phyloP scores from a whole-genome alignment of 1,284 basidiomycete species.

The Cerioporus squamosus region DNA sequence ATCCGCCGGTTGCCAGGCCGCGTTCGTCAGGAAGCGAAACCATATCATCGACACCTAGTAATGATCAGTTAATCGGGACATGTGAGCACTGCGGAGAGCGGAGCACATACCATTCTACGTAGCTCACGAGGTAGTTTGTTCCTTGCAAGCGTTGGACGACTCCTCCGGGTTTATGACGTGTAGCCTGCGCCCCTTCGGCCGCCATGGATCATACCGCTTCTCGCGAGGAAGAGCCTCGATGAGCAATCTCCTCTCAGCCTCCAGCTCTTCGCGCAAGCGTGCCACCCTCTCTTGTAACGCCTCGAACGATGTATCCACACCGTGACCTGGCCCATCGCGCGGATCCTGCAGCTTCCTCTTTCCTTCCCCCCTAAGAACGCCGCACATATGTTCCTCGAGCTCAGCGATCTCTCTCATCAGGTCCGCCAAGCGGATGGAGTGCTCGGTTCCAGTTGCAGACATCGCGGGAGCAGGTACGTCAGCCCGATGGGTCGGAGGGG shows the following conservation, averaged over 20 bases:
- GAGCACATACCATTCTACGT: too few species aligned
- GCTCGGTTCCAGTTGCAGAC: slow-evolving; percentile 17
- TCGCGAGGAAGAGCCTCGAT: slow-evolving; percentile 12
- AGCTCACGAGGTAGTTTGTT: too few species aligned
- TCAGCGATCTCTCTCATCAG: slow-evolving; percentile 13
- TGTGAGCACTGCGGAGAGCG: too few species aligned
- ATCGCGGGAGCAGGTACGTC: slow-evolving; percentile 21
- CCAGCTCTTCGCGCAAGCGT: slow-evolving; percentile 5
- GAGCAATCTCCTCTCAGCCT: slow-evolving; percentile 10
- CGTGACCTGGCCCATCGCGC: neutral
- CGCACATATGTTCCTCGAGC: slow-evolving; percentile 13
- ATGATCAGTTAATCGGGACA: too few species aligned
- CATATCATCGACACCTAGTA: too few species aligned
- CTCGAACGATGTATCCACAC: neutral
- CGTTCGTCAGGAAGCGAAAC: too few species aligned
- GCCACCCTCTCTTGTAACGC: neutral
- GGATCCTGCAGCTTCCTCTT: neutral
- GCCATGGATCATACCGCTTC: neutral
- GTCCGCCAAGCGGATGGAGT: slow-evolving; percentile 14
- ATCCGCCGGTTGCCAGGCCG: too few species aligned
- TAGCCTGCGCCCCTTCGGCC: neutral
- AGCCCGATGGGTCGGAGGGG: slow-evolving; percentile 12
- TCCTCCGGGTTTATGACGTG: too few species aligned
- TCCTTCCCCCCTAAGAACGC: neutral
- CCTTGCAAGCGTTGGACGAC: too few species aligned